A percentile compares a stretch with the other conserved stretches of the same genome.
phyloP scores from a whole-genome alignment of 2,329 filamentous ascomycete species.

The Alternaria conjuncta region DNA sequence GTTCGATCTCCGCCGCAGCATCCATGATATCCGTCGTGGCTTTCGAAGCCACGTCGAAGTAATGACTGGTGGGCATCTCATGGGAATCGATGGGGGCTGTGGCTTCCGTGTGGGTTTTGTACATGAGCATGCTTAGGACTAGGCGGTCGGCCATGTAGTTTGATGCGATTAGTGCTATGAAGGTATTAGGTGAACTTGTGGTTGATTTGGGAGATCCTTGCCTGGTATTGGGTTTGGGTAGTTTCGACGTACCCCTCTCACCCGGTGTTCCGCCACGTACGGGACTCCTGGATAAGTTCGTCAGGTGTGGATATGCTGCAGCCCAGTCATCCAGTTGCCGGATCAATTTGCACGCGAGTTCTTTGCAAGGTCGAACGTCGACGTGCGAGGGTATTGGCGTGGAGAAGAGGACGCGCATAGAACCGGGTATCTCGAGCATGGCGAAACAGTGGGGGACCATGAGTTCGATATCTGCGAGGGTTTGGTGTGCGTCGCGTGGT shows the following conservation, averaged over 20 bases:
- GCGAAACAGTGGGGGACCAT: conserved; percentile 32
- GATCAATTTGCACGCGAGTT: conserved; percentile 23
- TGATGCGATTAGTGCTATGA: conserved; percentile 3
- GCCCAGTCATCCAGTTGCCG: conserved; percentile 14
- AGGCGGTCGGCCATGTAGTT: conserved; percentile 6
- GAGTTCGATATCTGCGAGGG: conserved; percentile 36
- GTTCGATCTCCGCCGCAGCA: background rate
- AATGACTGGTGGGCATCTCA: conserved; percentile 4
- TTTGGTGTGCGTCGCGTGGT: conserved; percentile 33
- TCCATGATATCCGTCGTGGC: background rate
- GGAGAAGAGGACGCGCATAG: conserved; percentile 29
- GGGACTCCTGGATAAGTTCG: background rate
- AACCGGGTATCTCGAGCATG: conserved; percentile 20
- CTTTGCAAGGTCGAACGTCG: conserved; percentile 19
- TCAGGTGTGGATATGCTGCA: background rate
- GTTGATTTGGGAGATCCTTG: background rate
- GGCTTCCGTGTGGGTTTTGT: conserved; percentile 12
- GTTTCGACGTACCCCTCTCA: background rate
- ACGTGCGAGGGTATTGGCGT: conserved; percentile 14
- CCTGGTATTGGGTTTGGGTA: background rate
- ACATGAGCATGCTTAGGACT: conserved; percentile 10
- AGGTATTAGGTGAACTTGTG: background rate
- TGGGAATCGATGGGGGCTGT: background rate
- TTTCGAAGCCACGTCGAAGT: background rate
- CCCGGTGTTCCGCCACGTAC: background rate